phyloP scores from a whole-genome alignment of 305 asterid genomes.

The Rubia occidens region DNA sequence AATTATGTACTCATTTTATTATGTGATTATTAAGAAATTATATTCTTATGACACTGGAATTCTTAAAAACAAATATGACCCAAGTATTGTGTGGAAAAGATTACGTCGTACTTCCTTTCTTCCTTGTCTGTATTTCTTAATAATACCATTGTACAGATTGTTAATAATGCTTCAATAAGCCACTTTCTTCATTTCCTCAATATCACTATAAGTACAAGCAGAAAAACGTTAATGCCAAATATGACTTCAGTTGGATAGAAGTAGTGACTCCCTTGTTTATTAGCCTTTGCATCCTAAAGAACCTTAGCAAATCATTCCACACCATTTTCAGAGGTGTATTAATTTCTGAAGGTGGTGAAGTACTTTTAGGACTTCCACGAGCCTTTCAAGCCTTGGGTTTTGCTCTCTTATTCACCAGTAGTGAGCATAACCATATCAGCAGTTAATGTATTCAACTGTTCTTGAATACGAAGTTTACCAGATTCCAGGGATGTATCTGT shows the following conservation, averaged over 20 bases:
- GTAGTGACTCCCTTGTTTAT: conserved; percentile 19
- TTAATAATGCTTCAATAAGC: too few relatives aligned
- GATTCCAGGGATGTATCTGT: conserved; percentile 41
- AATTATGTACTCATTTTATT: too few relatives aligned
- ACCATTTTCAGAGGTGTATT: conserved; percentile 18
- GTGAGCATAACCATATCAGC: conserved; percentile 40
- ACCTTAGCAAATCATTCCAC: conserved; percentile 4
- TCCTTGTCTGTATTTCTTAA: too few relatives aligned
- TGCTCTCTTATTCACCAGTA: conserved; percentile 26
- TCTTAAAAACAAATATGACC: too few relatives aligned
- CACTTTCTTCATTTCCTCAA: too few relatives aligned
- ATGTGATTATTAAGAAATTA: too few relatives aligned
- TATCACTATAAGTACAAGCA: too few relatives aligned
- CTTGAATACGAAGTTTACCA: conserved; percentile 32
- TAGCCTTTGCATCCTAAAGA: conserved; percentile 22
- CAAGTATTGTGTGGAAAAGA: too few relatives aligned
- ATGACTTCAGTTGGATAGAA: conserved; percentile 20
- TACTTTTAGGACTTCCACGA: conserved; percentile 13
- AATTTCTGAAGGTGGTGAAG: conserved; percentile 9
- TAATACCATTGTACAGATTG: too few relatives aligned
- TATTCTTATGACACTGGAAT: too few relatives aligned
- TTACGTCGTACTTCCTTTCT: too few relatives aligned
- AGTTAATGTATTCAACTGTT: conserved; percentile 33
- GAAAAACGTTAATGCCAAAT: background rate
- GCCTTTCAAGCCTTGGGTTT: conserved; percentile 18